phyloP scores from a whole-genome alignment of 2,329 filamentous ascomycete species.

The Scedosporium minutisporum region DNA sequence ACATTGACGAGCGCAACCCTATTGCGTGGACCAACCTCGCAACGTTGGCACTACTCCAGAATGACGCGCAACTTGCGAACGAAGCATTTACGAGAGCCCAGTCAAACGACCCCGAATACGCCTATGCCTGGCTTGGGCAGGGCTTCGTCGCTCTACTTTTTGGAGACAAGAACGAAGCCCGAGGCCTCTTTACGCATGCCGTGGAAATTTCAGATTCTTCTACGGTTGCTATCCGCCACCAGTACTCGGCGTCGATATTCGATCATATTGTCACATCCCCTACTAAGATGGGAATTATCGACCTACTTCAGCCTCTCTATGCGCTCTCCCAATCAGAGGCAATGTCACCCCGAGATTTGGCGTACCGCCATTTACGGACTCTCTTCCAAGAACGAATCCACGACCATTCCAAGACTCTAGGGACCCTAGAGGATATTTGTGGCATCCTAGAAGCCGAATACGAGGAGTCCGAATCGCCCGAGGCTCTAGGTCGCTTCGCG shows the following conservation, averaged over 20 bases:
- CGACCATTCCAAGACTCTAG: slow-evolving; percentile 55
- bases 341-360: slow-evolving; percentile 60
- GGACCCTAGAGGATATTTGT: slow-evolving; percentile 57
- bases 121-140: slow-evolving; percentile 89
- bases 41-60: slow-evolving; percentile 73
- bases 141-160: slow-evolving; percentile 71
- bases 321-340: slow-evolving; percentile 72
- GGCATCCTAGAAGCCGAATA: slow-evolving; percentile 67
- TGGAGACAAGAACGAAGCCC: slow-evolving; percentile 67
- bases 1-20: slow-evolving; percentile 80
- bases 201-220: slow-evolving; percentile 84
- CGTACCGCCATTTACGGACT: slow-evolving; percentile 67
- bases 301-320: slow-evolving; percentile 77
- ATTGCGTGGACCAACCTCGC: slow-evolving; percentile 87
- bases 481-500: slow-evolving; percentile 66
- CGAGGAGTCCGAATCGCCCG: slow-evolving; percentile 68
- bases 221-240: slow-evolving; percentile 60
- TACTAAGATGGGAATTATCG: slow-evolving; percentile 40
- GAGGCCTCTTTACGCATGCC: slow-evolving; percentile 82
- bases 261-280: slow-evolving; percentile 62
- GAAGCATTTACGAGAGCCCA: slow-evolving; percentile 84
- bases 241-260: slow-evolving; percentile 74
- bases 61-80: slow-evolving; percentile 78
- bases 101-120: slow-evolving; percentile 87
- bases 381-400: slow-evolving; percentile 74